Evolutionary conservation across 1,284 basidiomycete genomes (phyloP).

Genomic region (Ustilago xerochloae): DNA sequence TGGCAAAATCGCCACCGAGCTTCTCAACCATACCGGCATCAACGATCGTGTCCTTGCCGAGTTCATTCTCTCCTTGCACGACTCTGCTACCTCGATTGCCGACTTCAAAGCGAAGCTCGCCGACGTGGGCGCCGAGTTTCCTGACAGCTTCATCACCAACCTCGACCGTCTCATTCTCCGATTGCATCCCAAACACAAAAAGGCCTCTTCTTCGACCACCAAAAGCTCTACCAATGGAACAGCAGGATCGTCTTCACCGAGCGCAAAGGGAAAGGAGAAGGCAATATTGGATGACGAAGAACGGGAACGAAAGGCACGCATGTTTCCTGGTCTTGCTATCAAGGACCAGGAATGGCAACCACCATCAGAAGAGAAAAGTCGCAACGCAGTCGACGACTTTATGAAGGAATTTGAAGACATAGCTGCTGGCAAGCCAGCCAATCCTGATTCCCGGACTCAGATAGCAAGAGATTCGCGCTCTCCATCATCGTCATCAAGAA

Average conservation of each 20-base stretch:
- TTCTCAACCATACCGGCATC: constrained; percentile 73
- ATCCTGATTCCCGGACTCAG: not conserved
- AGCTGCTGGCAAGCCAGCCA: constrained; percentile 67
- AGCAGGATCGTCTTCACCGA: constrained; percentile 67
- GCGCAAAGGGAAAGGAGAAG: constrained; percentile 68
- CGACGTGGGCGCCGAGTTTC: constrained; percentile 85
- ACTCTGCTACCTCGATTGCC: constrained; percentile 78
- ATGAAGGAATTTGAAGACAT: constrained; percentile 80
- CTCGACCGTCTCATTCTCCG: constrained; percentile 92
- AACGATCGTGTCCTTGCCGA: constrained; percentile 92
- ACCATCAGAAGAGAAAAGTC: constrained; percentile 67
- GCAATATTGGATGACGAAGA: constrained; percentile 71
- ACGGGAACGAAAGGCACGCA: constrained; percentile 79
- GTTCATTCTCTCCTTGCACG: constrained; percentile 92
- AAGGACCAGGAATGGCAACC: constrained; percentile 76
- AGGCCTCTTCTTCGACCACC: constrained; percentile 23
- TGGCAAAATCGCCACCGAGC: constrained; percentile 62
- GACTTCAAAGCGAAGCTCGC: constrained; percentile 86
- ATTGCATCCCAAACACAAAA: constrained; percentile 89
- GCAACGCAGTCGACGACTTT: constrained; percentile 83
- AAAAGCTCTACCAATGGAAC: constrained; percentile 54
- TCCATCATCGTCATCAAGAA: constrained; percentile 9
- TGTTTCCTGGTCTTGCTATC: constrained; percentile 92
- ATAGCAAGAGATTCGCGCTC: constrained; percentile 3
- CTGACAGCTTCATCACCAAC: constrained; percentile 87